phyloP scores from a whole-genome alignment of 2,329 filamentous ascomycete genomes.

The Westerdykella ornata region DNA sequence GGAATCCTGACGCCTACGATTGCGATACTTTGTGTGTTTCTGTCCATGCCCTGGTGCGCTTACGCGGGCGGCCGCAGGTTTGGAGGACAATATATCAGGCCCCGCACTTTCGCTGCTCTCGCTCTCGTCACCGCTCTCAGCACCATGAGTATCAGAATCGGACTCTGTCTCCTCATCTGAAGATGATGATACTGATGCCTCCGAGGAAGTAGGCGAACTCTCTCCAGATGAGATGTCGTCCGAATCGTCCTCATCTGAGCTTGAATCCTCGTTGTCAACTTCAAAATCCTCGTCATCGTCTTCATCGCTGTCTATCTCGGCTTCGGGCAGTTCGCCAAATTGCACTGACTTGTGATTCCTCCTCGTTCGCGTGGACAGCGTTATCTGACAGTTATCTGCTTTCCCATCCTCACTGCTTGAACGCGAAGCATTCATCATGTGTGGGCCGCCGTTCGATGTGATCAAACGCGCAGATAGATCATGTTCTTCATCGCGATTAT shows the following conservation, averaged over 20 bases:
- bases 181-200: conserved; percentile 8
- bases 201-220: conserved; percentile 13
- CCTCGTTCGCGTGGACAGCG: background rate
- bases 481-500: conserved; percentile 9
- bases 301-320: conserved; percentile 20
- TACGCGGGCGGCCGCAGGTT: background rate
- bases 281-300: conserved; percentile 8
- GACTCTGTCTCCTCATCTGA: conserved; percentile 14
- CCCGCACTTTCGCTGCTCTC: conserved; percentile 33
- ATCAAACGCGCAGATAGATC: conserved; percentile 7
- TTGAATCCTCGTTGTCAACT: conserved; percentile 10
- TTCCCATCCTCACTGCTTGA: too few relatives aligned
- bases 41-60: conserved; percentile 45
- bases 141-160: conserved; percentile 28
- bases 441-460: conserved; percentile 7
- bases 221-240: too few relatives aligned
- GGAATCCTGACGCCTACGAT: conserved; percentile 48
- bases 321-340: conserved; percentile 13
- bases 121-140: conserved; percentile 18
- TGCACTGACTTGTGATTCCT: conserved; percentile 17
- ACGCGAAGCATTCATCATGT: too few relatives aligned
- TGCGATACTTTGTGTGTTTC: conserved; percentile 48
- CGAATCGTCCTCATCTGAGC: conserved; percentile 6
- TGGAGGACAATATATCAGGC: conserved; percentile 13
- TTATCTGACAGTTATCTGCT: too few relatives aligned